These are phyloP conservation scores for Xylaria sp. DNA, from an alignment of 2,329 filamentous ascomycete genomes.

Conservation along the genomic window DNA sequence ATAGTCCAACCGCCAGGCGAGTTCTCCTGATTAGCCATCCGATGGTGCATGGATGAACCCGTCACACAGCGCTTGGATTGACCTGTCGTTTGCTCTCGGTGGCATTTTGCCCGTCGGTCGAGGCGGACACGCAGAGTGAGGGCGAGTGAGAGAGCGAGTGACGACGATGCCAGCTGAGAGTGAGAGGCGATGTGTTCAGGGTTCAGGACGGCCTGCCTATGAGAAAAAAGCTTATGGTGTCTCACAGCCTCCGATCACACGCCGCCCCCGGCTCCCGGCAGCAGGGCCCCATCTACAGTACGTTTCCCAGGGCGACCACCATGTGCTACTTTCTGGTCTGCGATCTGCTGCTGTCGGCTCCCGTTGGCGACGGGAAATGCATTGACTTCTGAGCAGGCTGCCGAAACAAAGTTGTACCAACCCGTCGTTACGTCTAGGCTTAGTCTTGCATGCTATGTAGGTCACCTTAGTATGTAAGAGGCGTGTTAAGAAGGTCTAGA, in stretches of 20 bases:
- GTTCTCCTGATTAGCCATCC: slow-evolving; percentile 24
- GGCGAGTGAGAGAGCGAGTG: not conserved
- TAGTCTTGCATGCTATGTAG: slow-evolving; percentile 6
- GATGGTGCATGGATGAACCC: slow-evolving; percentile 23
- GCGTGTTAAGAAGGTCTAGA: slow-evolving; percentile 14
- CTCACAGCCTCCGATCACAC: slow-evolving; percentile 29
- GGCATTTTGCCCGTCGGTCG: slow-evolving; percentile 6
- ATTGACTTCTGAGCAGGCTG: slow-evolving; percentile 15
- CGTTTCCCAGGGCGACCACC: slow-evolving; percentile 19
- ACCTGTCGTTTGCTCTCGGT: slow-evolving; percentile 4
- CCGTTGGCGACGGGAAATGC: slow-evolving; percentile 11
- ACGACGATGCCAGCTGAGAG: slow-evolving; percentile 14
- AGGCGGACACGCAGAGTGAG: not conserved
- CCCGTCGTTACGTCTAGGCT: not conserved
- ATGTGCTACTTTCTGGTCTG: slow-evolving; percentile 15
- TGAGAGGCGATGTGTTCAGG: slow-evolving; percentile 5
- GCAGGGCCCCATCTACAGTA: slow-evolving; percentile 19
- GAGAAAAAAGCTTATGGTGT: slow-evolving; percentile 21
- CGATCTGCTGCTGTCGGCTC: slow-evolving; percentile 16
- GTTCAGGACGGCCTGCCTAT: slow-evolving; percentile 15
- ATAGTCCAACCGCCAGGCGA: not conserved
- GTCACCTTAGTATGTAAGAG: not conserved
- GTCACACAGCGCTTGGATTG: slow-evolving; percentile 23
- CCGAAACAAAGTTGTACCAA: slow-evolving; percentile 26
- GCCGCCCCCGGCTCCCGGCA: slow-evolving; percentile 27